A percentile compares a stretch with the other conserved stretches of the same genome.
These are phyloP conservation scores for Cladophialophora exuberans DNA, from an alignment of 2,329 filamentous ascomycete species.

Conservation along the genomic window DNA sequence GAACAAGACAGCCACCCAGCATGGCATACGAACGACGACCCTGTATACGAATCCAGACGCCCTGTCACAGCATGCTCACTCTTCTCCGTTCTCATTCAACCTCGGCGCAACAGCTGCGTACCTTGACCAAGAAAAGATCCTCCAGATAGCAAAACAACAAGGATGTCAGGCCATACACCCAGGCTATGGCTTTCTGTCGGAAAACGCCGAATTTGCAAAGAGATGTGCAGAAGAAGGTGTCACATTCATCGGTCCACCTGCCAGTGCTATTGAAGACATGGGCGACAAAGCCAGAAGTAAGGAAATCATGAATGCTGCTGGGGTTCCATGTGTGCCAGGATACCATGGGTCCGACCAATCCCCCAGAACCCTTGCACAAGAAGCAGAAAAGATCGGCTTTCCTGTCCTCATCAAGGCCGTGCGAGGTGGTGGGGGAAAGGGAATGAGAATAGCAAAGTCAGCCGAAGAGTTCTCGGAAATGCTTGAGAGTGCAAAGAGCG, in stretches of 20 bases:
- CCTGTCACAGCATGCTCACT: conserved; percentile 81
- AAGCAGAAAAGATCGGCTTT: conserved; percentile 73
- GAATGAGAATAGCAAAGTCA: conserved; percentile 65
- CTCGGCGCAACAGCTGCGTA: conserved; percentile 84
- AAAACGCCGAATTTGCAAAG: conserved; percentile 88
- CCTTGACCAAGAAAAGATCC: conserved; percentile 90
- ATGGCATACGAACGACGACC: conserved; percentile 91
- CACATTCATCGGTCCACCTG: conserved; percentile 90
- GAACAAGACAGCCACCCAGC: conserved; percentile 79
- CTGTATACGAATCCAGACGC: conserved; percentile 94
- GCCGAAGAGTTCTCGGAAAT: conserved; percentile 64
- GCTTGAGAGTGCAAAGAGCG: conserved; percentile 65
- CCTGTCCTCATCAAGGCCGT: conserved; percentile 69
- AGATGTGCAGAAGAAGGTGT: conserved; percentile 88
- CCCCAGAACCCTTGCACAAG: conserved; percentile 60
- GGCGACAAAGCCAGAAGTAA: conserved; percentile 92
- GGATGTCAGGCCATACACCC: conserved; percentile 92
- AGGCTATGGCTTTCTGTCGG: conserved; percentile 82
- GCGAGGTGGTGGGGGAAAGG: conserved; percentile 69
- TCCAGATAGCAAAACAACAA: conserved; percentile 80
- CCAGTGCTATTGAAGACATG: conserved; percentile 77
- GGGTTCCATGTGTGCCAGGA: conserved; percentile 92
- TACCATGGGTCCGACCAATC: conserved; percentile 90
- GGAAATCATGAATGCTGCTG: conserved; percentile 94
- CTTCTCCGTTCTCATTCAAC: conserved; percentile 80